Evolutionary conservation across 2,329 filamentous ascomycete genomes (phyloP).

Genomic region (Fusarium sp.): DNA sequence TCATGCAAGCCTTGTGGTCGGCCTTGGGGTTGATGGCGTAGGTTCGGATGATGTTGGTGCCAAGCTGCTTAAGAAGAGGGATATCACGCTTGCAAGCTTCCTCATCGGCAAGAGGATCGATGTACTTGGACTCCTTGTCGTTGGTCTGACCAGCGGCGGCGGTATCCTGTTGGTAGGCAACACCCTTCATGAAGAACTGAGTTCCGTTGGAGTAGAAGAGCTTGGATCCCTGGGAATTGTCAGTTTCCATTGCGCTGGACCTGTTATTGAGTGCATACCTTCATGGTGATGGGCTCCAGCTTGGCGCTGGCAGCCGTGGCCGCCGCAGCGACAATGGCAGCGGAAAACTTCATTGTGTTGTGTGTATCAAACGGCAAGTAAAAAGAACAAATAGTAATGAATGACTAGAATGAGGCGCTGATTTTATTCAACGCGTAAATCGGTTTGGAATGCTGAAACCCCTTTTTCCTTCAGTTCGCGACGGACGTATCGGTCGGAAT

Average conservation of each 20-base stretch:
- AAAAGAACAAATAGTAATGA: constrained; percentile 35
- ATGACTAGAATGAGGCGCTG: constrained; percentile 36
- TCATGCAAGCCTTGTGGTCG: constrained; percentile 89
- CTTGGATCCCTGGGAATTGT: constrained; percentile 72
- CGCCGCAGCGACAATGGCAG: constrained; percentile 57
- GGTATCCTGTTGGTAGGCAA: constrained; percentile 92
- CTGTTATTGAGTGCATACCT: constrained; percentile 61
- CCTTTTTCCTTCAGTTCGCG: constrained; percentile 30
- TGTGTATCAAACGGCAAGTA: constrained; percentile 35
- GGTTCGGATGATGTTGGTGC: constrained; percentile 93
- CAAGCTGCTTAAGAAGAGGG: constrained; percentile 79
- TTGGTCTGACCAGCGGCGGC: constrained; percentile 65
- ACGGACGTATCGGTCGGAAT: constrained; percentile 26
- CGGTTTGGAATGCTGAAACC: constrained; percentile 31
- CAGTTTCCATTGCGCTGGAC: background rate
- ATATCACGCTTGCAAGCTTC: constrained; percentile 85
- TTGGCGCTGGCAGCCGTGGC: constrained; percentile 56
- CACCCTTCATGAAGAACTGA: constrained; percentile 84
- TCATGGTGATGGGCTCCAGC: constrained; percentile 74
- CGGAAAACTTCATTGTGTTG: constrained; percentile 52
- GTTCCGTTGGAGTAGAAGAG: constrained; percentile 87
- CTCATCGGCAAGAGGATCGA: constrained; percentile 83
- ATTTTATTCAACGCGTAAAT: constrained; percentile 19
- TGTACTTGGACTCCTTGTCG: constrained; percentile 68
- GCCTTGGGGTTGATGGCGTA: constrained; percentile 88